Evolutionary conservation across 2,329 filamentous ascomycete genomes (phyloP), one percentile per base, ranked within the genome.

Genomic region (Sclerotinia glacialis): DNA sequence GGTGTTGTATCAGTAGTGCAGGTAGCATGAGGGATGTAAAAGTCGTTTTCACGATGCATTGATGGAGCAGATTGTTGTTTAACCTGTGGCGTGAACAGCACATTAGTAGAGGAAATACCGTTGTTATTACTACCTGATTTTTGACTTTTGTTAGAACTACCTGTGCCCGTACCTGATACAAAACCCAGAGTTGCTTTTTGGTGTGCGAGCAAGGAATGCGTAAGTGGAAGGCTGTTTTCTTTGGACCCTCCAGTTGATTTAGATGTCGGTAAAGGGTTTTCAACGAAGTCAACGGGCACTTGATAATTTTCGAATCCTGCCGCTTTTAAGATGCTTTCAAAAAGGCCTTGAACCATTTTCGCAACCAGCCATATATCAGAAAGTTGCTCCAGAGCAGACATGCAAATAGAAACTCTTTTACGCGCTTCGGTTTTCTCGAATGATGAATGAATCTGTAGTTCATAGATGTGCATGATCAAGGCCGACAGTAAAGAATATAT

Each of bases 381-480:
- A 0, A 98, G 92, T 70, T 97, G 92, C 76, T 95, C 95, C 70
- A 98, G 82, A 0, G 93, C 93, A 67, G 87, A 85, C 91, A 97
- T 95, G 76, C 94, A 98, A n/a, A 90, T 90, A 56, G 89, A 86
- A 73, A 97, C 85, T 67, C 93, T 85, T 76, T 93, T 89, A 74
- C 97, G 92, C 16, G 93, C 97, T 18, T 92, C 91, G 67, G 91
- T 86, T 47, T 97, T 92, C 49, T 97, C 90, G 0, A 90, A 89
- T 11, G 92, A 92, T 21, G 96, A 90, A 0, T 92, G 92, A 0
- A 93, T 97, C 56, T 92, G 88, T 90, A 97, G 95, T 78, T 98
- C 94, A 77, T 98, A 97, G 21, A 98, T 93, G 74, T 98, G 94
- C 93, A 98, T 98, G 75, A 98, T 97, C 63, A 98, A 83, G 0